A percentile compares a stretch with the other conserved stretches of the same genome.
These are phyloP conservation scores for Aegilops tauschii DNA, from an alignment of 176 grass and related monocot species.

Conservation along the genomic window DNA sequence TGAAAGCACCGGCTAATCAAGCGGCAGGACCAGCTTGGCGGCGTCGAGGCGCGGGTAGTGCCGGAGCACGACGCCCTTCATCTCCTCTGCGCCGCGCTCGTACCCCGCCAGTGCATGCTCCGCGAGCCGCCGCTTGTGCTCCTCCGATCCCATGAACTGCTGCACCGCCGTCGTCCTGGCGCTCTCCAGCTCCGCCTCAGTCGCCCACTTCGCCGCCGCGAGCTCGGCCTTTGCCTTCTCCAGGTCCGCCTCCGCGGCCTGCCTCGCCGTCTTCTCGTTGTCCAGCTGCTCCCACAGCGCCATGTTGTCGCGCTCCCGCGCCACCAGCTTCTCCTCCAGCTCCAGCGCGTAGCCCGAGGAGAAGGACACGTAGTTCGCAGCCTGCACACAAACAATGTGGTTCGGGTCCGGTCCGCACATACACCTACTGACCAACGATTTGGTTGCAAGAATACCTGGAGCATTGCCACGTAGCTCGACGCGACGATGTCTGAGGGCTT, in stretches of 20 bases:
- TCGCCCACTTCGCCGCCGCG: background rate
- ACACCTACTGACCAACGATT: background rate
- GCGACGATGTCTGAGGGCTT: too few relatives aligned
- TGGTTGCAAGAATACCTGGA: background rate
- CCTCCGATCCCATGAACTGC: background rate
- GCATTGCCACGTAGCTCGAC: too few relatives aligned
- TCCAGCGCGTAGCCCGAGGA: too few relatives aligned
- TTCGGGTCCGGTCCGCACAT: background rate
- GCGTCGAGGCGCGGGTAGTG: background rate
- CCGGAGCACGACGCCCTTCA: background rate
- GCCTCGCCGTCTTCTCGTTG: background rate
- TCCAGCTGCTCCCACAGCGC: background rate
- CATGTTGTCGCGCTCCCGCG: background rate
- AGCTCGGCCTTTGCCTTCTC: background rate
- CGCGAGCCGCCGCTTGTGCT: background rate
- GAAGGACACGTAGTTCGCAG: background rate
- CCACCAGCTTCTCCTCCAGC: background rate
- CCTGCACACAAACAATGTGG: background rate
- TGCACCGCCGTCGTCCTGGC: background rate
- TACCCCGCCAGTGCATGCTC: background rate
- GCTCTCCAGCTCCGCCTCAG: background rate
- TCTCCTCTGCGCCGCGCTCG: background rate
- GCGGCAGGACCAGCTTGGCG: background rate
- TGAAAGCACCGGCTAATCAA: too few relatives aligned
- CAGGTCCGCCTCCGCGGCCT: background rate